These are phyloP conservation scores for Agrostemma githago DNA, from an alignment of 148 eudicot species.

Conservation along the genomic window DNA sequence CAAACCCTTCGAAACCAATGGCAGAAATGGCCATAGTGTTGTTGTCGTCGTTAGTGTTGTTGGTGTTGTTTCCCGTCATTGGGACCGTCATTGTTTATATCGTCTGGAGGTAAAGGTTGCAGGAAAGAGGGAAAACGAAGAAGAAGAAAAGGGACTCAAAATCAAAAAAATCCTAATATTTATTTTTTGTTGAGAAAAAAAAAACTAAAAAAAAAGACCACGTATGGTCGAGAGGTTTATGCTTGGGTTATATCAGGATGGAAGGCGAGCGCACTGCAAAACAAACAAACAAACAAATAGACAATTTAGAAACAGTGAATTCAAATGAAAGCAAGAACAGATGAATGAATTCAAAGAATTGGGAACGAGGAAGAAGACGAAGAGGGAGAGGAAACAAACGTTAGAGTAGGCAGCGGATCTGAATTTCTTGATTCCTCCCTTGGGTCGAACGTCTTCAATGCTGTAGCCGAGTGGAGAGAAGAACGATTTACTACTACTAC, in stretches of 20 bases:
- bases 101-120: conserved; percentile 4
- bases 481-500: conserved; percentile 56
- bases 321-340: background rate
- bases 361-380: background rate
- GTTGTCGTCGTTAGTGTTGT: conserved; percentile 32
- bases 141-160: conserved; percentile 21
- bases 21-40: conserved; percentile 56
- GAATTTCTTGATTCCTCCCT: conserved; percentile 57
- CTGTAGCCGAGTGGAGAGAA: conserved; percentile 51
- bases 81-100: conserved; percentile 48
- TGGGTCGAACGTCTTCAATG: conserved; percentile 70
- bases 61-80: conserved; percentile 24
- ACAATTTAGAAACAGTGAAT: background rate
- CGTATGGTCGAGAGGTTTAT: conserved; percentile 23
- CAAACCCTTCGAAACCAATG: conserved; percentile 90
- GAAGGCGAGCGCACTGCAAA: conserved; percentile 82
- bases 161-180: conserved; percentile 1
- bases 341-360: background rate
- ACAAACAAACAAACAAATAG: background rate
- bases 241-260: conserved; percentile 48
- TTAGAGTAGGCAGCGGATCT: conserved; percentile 66
- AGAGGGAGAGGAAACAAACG: conserved; percentile 32
- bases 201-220: conserved; percentile 30
- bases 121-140: conserved; percentile 35
- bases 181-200: conserved; percentile 14